Evolutionary conservation across 371 early-diverging fungal species (phyloP), one percentile per base, ranked within the genome.

Genomic region (Chytridium lagenaria): DNA sequence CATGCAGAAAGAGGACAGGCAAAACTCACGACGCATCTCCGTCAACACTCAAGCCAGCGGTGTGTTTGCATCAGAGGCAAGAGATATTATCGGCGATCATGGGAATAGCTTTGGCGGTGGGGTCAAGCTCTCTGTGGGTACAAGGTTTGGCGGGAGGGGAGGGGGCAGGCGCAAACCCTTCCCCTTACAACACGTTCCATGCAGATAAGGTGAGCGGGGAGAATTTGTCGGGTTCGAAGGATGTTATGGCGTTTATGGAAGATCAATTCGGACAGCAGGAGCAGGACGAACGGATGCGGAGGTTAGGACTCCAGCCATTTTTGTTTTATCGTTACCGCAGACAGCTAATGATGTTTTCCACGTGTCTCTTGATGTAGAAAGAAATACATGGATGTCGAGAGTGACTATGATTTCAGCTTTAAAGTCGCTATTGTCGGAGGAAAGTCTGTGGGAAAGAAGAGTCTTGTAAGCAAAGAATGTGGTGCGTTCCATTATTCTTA

Each of bases 81-180:
- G 68, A 40, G 52, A 68, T 51, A 50, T 68, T 5, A 68, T 68
- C 7, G 66, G 2, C 22, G 66, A 66, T 15, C 3, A 61, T 34
- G 37, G 61, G 7, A 61, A 26, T 26, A 28, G 16, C 66, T 44
- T 66, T 16, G 30, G 40, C 2, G 37, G 28, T 5, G 66, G 44
- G 10, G 66, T 66, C 44, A 66, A 66, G 44, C 66, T 66, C 44
- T 40, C 44, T 44, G 66, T 66, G 2, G 66, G 66, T 10, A 66
- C 66, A 3, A 5, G 66, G 23, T 28, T 63, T 40, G 38, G 16
- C 40, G 44, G 44, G 19, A 34, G 15, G 26, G 28, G 39, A 66
- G 30, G 61, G 26, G 2, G 61, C 16, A 28, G 5, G 16, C 10
- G 10, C 55, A 7, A 23, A 16, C 30, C 10, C 5, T 15, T 16